phyloP scores from a whole-genome alignment of 352 stramenopile species.

The Pythium guiyangense region DNA sequence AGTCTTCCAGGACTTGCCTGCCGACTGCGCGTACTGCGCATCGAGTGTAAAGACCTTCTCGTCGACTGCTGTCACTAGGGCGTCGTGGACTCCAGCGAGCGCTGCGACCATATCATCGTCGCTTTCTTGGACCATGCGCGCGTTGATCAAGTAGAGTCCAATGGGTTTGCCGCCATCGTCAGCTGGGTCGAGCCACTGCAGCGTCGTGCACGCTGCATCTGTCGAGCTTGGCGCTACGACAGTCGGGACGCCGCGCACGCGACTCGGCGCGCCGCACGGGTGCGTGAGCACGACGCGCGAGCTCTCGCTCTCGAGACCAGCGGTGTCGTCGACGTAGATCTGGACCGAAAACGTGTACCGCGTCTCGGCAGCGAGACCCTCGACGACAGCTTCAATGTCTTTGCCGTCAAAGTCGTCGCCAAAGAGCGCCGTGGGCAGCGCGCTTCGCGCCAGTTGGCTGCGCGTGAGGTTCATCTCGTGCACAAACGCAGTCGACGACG shows the following conservation, averaged over 20 bases:
- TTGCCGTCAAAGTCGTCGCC: constrained; percentile 76
- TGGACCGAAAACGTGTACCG: constrained; percentile 70
- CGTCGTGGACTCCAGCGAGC: constrained; percentile 14
- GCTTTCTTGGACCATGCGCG: constrained; percentile 11
- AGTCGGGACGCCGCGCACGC: constrained; percentile 36
- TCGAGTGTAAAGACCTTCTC: constrained; percentile 15
- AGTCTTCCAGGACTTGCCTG: constrained; percentile 20
- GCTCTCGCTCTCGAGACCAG: constrained; percentile 44
- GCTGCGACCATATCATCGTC: constrained; percentile 12
- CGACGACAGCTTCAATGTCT: constrained; percentile 57
- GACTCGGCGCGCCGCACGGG: constrained; percentile 30
- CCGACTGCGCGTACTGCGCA: background rate
- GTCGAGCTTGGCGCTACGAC: background rate
- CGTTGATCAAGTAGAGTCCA: constrained; percentile 33
- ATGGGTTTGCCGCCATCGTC: constrained; percentile 57
- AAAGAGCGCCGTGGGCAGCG: constrained; percentile 59
- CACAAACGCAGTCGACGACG: background rate
- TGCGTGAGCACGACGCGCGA: constrained; percentile 41
- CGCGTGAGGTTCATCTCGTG: constrained; percentile 51
- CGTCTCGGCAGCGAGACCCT: constrained; percentile 44
- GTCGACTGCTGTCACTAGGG: background rate
- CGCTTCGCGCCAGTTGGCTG: constrained; percentile 45
- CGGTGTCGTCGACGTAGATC: constrained; percentile 52
- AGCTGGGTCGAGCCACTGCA: constrained; percentile 51
- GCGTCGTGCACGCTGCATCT: constrained; percentile 23